A percentile compares a stretch with the other conserved stretches of the same genome.
Conservation (phyloP, 2,329 filamentous ascomycete genomes). For the Epichloe bromicola region DNA sequence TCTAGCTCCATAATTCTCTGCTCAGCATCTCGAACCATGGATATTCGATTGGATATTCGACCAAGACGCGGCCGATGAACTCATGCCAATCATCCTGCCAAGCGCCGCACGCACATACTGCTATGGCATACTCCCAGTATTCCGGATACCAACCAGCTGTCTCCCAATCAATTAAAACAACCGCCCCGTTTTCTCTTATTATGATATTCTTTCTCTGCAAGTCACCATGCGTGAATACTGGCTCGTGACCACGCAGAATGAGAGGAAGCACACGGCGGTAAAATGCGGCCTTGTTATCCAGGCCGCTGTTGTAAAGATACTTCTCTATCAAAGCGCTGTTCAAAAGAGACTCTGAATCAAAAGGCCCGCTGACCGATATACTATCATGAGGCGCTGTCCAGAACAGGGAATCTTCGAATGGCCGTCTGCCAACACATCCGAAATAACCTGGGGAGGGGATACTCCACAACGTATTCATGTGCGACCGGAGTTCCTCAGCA, state of each 20-base stretch:
- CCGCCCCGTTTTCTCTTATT: background rate
- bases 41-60: background rate
- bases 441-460: too few species aligned
- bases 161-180: conserved; percentile 2
- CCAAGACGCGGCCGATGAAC: background rate
- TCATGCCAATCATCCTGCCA: background rate
- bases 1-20: background rate
- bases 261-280: conserved; percentile 22
- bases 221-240: conserved; percentile 2
- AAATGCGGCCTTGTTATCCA: background rate
- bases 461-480: too few species aligned
- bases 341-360: background rate
- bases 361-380: background rate
- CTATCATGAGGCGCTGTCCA: background rate
- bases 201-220: conserved; percentile 3
- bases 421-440: background rate
- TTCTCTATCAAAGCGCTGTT: background rate
- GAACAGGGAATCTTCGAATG: background rate
- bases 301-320: background rate
- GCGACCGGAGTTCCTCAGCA: too few species aligned
- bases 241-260: background rate
- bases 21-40: background rate
- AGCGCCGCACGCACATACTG: background rate
- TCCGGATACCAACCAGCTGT: background rate
- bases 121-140: background rate